phyloP scores from a whole-genome alignment of 352 stramenopile genomes.

The Phytophthora brassicae region DNA sequence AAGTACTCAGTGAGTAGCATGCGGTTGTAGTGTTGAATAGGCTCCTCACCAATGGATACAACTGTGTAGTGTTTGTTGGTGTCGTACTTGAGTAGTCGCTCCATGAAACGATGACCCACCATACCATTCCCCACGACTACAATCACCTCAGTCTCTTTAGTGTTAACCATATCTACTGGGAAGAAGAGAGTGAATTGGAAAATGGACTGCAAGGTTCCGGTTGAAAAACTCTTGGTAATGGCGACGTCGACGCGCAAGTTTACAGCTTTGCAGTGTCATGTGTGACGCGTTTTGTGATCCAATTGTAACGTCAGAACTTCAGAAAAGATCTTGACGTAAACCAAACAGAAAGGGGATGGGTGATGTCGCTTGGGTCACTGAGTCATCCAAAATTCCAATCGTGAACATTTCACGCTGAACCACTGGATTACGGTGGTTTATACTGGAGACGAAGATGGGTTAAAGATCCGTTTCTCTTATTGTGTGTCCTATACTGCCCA shows the following conservation, averaged over 20 bases:
- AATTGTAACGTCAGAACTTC: constrained; percentile 28
- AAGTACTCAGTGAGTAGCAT: constrained; percentile 93
- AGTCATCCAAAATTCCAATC: constrained; percentile 26
- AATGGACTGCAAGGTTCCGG: constrained; percentile 14
- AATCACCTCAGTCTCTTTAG: constrained; percentile 50
- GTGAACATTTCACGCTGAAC: not conserved
- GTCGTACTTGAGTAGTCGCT: constrained; percentile 70
- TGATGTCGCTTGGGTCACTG: constrained; percentile 9
- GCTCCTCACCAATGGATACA: constrained; percentile 92
- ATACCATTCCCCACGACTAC: constrained; percentile 93
- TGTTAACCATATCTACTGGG: constrained; percentile 18
- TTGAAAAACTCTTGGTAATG: not conserved
- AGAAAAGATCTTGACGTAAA: constrained; percentile 15
- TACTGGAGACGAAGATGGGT: constrained; percentile 7
- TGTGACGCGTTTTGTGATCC: constrained; percentile 32
- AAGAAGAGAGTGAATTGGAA: constrained; percentile 10
- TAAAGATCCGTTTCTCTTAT: not conserved
- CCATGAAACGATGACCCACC: constrained; percentile 90
- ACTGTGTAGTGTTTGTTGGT: constrained; percentile 62
- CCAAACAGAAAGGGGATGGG: constrained; percentile 6
- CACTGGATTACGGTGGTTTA: constrained; percentile 10
- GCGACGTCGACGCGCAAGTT: constrained; percentile 1
- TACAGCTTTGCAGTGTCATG: not conserved
- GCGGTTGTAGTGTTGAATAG: constrained; percentile 90
- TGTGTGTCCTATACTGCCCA: not conserved